Conservation (phyloP, 805 yeast genomes). For the Candida verbasci region DNA sequence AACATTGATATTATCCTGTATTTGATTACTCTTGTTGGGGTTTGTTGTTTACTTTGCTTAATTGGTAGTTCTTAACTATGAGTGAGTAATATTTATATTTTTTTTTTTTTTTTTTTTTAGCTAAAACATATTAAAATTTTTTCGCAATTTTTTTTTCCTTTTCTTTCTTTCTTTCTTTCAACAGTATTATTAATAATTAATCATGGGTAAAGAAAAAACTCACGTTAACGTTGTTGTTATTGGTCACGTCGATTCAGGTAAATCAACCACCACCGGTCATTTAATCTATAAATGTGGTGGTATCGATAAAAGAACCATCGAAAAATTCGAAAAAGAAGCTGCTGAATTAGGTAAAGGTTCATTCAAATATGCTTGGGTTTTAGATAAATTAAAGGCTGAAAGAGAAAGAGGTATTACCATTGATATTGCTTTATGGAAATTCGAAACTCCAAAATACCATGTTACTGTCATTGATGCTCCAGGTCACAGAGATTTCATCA, state of each 20-base stretch:
- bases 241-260: constrained; percentile 99
- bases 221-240: constrained; percentile 99
- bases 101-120: constrained; percentile 1
- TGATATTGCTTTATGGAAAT: no score
- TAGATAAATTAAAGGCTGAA: constrained; percentile 94
- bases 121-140: no score
- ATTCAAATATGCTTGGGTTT: constrained; percentile 97
- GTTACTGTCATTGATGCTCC: no score
- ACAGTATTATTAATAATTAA: constrained; percentile 7
- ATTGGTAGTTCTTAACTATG: no score
- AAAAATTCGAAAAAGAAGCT: constrained; percentile 97
- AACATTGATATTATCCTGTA: no score
- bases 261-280: constrained; percentile 98
- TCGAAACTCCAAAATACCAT: no score
- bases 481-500: no score
- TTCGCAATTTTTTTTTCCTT: constrained; percentile 5
- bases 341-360: constrained; percentile 97
- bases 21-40: no score
- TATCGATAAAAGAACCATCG: constrained; percentile 97
- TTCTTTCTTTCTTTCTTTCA: constrained; percentile 3
- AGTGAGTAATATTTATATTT: background rate
- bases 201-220: constrained; percentile 88
- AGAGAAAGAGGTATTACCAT: constrained; percentile 97
- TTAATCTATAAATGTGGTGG: constrained; percentile 99
- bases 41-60: no score